Percentiles rank a stretch among this genome's conserved stretches.
These are phyloP conservation scores for Diplodia sapinea DNA, from an alignment of 2,329 filamentous ascomycete genomes.

Conservation along the genomic window DNA sequence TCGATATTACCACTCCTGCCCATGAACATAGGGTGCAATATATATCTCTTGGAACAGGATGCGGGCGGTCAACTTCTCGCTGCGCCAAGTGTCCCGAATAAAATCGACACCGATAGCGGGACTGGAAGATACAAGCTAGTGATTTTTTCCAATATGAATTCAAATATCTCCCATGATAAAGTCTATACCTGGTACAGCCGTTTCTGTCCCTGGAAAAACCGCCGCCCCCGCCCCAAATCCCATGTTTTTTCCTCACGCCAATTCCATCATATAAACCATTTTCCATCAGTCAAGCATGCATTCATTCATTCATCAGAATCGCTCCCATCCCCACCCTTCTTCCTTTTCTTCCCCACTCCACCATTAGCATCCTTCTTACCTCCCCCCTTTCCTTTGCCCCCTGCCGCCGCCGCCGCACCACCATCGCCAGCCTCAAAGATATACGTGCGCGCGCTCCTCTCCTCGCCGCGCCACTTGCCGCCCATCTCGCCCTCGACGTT, in stretches of 20 bases:
- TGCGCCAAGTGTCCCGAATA: too few relatives aligned
- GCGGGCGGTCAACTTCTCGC: too few relatives aligned
- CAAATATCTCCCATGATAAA: background rate
- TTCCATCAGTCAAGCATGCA: background rate
- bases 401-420: conserved; percentile 36
- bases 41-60: too few relatives aligned
- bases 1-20: too few relatives aligned
- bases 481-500: conserved; percentile 52
- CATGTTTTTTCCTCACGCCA: too few relatives aligned
- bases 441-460: conserved; percentile 54
- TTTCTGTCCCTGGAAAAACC: background rate
- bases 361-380: background rate
- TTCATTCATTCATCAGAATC: conserved; percentile 17
- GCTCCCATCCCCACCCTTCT: conserved; percentile 32
- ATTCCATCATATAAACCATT: background rate
- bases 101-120: too few relatives aligned
- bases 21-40: too few relatives aligned
- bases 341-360: conserved; percentile 32
- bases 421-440: conserved; percentile 50
- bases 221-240: too few relatives aligned
- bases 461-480: conserved; percentile 57
- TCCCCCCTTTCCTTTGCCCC: conserved; percentile 33
- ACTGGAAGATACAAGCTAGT: too few relatives aligned
- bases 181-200: background rate
- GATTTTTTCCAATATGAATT: too few relatives aligned